These are phyloP conservation scores for Pyrenophora seminiperda DNA, from an alignment of 2,329 filamentous ascomycete genomes.

Conservation along the genomic window DNA sequence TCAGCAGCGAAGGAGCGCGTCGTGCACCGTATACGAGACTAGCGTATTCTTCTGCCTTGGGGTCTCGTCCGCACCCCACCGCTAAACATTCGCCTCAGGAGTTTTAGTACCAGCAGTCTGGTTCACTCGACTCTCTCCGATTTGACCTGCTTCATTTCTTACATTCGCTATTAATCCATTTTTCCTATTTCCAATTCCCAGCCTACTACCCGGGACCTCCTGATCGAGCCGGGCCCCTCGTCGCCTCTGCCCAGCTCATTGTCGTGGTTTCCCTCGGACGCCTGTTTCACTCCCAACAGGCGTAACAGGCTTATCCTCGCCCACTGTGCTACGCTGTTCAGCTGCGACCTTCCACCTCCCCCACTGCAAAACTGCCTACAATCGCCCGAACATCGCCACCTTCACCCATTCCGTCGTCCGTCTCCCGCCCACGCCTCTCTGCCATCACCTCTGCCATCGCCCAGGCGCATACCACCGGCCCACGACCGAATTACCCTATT, in stretches of 20 bases:
- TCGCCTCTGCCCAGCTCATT: slow-evolving; percentile 29
- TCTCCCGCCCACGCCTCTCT: slow-evolving; percentile 1
- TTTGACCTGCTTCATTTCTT: slow-evolving; percentile 16
- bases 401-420: background rate
- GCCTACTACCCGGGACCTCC: slow-evolving; percentile 9
- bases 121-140: slow-evolving; percentile 1
- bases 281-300: slow-evolving; percentile 26
- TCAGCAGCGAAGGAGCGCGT: slow-evolving; percentile 11
- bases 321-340: slow-evolving; percentile 18
- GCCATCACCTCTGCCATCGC: background rate
- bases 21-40: slow-evolving; percentile 22
- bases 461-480: slow-evolving; percentile 5
- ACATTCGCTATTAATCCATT: slow-evolving; percentile 14
- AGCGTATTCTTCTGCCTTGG: slow-evolving; percentile 15
- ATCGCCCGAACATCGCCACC: background rate
- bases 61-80: slow-evolving; percentile 15
- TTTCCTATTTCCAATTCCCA: slow-evolving; percentile 3
- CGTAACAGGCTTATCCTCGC: slow-evolving; percentile 24
- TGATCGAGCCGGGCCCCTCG: slow-evolving; percentile 15
- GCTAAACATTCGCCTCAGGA: slow-evolving; percentile 22
- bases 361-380: background rate
- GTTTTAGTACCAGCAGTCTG: slow-evolving; percentile 12
- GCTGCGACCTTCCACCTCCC: slow-evolving; percentile 2
- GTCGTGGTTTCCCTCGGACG: slow-evolving; percentile 16
- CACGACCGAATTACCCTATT: too few relatives aligned